Evolutionary conservation across 192 early-diverging fungal genomes (phyloP).

Genomic region (Backusella tarrabulga): DNA sequence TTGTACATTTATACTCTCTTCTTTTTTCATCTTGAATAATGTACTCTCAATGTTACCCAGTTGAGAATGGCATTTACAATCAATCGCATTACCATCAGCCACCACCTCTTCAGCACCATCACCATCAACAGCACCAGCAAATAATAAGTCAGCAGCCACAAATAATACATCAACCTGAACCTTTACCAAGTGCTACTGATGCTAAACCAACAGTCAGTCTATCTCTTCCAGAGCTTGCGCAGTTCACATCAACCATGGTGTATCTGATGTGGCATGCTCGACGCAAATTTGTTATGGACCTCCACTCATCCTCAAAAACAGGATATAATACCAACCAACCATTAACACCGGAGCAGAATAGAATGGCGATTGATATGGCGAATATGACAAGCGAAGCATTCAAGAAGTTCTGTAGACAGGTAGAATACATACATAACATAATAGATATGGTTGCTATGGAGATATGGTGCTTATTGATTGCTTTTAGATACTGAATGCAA

Average conservation of each 20-base stretch:
- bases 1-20: background rate
- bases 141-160: background rate
- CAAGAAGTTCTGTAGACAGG: conserved; percentile 41
- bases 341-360: background rate
- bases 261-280: conserved; percentile 52
- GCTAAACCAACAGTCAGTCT: background rate
- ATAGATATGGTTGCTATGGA: background rate
- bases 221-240: conserved; percentile 38
- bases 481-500: conserved; percentile 45
- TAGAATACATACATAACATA: background rate
- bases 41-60: background rate
- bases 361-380: conserved; percentile 25
- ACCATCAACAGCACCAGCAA: background rate
- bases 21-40: background rate
- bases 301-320: conserved; percentile 20
- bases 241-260: conserved; percentile 59
- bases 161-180: background rate
- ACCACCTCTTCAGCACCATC: background rate
- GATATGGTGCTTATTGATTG: background rate
- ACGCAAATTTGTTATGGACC: conserved; percentile 34
- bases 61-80: background rate
- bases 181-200: conserved; percentile 24
- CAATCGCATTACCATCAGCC: background rate
- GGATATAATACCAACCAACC: background rate
- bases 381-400: conserved; percentile 31